These are phyloP conservation scores for Wickerhamiella bombiphila DNA, from an alignment of 805 yeast species.

Conservation along the genomic window DNA sequence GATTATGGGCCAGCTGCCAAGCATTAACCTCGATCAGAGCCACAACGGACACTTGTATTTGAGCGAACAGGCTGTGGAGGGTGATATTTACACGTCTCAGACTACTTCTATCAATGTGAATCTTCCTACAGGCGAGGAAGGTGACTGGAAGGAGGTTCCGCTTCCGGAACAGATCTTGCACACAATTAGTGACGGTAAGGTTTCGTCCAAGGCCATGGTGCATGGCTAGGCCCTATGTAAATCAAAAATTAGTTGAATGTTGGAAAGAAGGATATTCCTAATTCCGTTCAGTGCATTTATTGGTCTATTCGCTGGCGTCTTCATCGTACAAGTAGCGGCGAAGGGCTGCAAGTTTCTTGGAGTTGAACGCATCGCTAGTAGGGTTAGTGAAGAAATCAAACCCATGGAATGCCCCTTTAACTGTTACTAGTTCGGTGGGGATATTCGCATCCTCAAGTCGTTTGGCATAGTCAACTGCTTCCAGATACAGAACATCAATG, in stretches of 20 bases:
- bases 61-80: slow-evolving; percentile 51
- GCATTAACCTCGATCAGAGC: slow-evolving; percentile 75
- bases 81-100: slow-evolving; percentile 71
- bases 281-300: too few relatives aligned
- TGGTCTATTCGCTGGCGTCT: too few relatives aligned
- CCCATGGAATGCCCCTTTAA: neutral
- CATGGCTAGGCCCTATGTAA: too few relatives aligned
- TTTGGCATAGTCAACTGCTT: slow-evolving; percentile 1
- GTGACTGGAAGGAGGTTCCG: slow-evolving; percentile 62
- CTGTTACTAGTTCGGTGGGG: neutral
- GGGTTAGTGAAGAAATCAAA: neutral
- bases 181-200: slow-evolving; percentile 42
- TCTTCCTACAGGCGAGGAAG: slow-evolving; percentile 54
- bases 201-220: slow-evolving; percentile 33
- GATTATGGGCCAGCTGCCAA: slow-evolving; percentile 66
- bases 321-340: neutral
- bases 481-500: neutral
- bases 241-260: too few relatives aligned
- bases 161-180: slow-evolving; percentile 89
- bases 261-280: too few relatives aligned
- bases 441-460: neutral
- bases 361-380: neutral
- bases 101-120: slow-evolving; percentile 78
- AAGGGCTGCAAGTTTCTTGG: neutral
- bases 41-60: slow-evolving; percentile 76